These are phyloP conservation scores for Ensete ventricosum DNA, from an alignment of 176 grass and related monocot species.

Conservation along the genomic window DNA sequence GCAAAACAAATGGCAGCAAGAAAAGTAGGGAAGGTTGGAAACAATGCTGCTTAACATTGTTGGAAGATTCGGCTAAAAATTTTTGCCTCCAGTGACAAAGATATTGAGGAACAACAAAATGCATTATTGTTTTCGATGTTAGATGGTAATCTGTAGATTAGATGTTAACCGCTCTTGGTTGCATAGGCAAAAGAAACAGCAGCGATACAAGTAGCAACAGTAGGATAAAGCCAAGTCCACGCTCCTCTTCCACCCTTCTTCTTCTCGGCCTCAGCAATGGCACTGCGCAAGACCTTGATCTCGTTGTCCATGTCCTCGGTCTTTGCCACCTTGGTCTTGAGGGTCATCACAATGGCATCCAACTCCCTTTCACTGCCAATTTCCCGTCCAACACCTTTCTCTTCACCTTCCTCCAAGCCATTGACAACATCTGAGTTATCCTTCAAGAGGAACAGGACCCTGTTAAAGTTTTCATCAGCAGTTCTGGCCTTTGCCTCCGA, in stretches of 20 bases:
- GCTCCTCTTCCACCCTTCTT: slow-evolving; percentile 13
- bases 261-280: slow-evolving; percentile 33
- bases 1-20: too few relatives aligned
- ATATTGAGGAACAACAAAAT: too few relatives aligned
- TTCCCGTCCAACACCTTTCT: neutral
- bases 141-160: neutral
- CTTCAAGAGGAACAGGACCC: neutral
- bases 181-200: slow-evolving; percentile 67
- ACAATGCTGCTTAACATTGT: too few relatives aligned
- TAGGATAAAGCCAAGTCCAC: slow-evolving; percentile 55
- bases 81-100: too few relatives aligned
- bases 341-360: neutral
- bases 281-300: slow-evolving; percentile 39
- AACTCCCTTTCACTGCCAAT: neutral
- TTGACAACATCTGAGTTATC: neutral
- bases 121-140: too few relatives aligned
- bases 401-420: neutral
- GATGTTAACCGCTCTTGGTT: slow-evolving; percentile 31
- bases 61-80: too few relatives aligned
- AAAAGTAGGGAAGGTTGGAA: too few relatives aligned
- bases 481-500: neutral
- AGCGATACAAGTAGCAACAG: slow-evolving; percentile 43
- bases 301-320: slow-evolving; percentile 30
- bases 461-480: neutral
- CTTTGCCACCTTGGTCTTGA: neutral